Evolutionary conservation across 2,329 filamentous ascomycete genomes (phyloP), one percentile per base, ranked within the genome.

Genomic region (Penicillium rolfsii): DNA sequence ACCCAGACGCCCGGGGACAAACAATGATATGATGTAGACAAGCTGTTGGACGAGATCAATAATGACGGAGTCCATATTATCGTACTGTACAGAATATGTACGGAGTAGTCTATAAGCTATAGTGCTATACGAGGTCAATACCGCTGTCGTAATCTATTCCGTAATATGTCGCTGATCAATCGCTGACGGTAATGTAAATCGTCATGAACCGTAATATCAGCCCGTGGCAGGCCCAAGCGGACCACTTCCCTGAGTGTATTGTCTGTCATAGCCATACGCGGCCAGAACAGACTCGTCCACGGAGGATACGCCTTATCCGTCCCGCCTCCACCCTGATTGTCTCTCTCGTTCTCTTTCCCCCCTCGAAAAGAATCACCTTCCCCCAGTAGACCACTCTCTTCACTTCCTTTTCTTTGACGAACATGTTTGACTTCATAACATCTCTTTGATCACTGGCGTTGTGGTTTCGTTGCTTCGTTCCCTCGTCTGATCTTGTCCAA

Each of bases 301-400:
- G 52, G 58, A 53, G 58, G 54, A 64, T 58, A 58, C 61, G 66
- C 66, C 65, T 68, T 64, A 66, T 65, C 64, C 66, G 63, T 65
- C 59, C 60, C 63, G 58, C 64, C 36, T 54, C 52, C 53, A 48
- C 61, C 38, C 48, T 53, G 49, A 38, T 41, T 45, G 38, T 40
- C 50, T 53, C 38, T 50, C 40, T 50, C 53, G 52, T 61, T 55
- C 57, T 55, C 62, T 58, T 38, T 43, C 49, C 6, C 40, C 52
- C 16, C 33, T 26, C 30, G 30, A n/a, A 8, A 22, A 43, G 24
- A 28, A 22, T 28, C 41, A 45, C 54, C 45, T 40, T 19, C 40
- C 46, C 57, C 33, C 22, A 45, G 43, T 19, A 33, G 12, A 55
- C 49, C 30, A 55, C 53, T 36, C 19, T 19, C 30, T 52, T 49